Evolutionary conservation across 2,329 filamentous ascomycete species (phyloP).

Genomic region (Teratosphaeria gauchensis): DNA sequence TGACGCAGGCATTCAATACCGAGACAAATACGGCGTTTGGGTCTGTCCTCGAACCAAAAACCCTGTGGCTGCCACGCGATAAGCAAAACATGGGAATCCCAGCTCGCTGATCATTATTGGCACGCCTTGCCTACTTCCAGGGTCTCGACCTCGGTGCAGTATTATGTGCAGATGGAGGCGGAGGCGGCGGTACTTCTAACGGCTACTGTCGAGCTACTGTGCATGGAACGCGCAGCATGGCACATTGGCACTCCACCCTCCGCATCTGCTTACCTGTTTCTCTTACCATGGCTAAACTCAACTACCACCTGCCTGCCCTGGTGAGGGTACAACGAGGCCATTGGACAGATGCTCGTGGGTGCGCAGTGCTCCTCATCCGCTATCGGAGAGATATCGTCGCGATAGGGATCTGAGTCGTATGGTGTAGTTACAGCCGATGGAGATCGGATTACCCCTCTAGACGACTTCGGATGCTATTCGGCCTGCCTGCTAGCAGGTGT

Average conservation of each 20-base stretch:
- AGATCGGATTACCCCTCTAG: not conserved
- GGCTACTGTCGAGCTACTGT: not conserved
- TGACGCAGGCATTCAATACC: not conserved
- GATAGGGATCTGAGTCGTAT: not conserved
- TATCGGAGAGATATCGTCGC: not conserved
- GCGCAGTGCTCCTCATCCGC: not conserved
- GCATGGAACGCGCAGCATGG: not conserved
- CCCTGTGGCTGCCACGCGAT: not conserved
- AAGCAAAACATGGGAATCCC: not conserved
- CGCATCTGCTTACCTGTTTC: not conserved
- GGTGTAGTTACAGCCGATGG: not conserved
- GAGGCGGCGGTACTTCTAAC: not conserved
- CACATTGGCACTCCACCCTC: not conserved
- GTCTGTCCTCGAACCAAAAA: not conserved
- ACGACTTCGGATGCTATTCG: not conserved
- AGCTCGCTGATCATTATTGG: not conserved
- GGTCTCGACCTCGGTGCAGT: not conserved
- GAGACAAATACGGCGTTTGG: not conserved
- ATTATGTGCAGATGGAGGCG: not conserved
- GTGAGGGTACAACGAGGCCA: not conserved
- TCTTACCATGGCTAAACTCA: not conserved
- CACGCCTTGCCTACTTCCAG: not conserved
- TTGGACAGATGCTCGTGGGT: not conserved
- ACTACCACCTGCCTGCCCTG: not conserved
- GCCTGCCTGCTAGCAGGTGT: not conserved